These are phyloP conservation scores for Candida ulmi DNA, from an alignment of 805 yeast genomes.

Conservation along the genomic window DNA sequence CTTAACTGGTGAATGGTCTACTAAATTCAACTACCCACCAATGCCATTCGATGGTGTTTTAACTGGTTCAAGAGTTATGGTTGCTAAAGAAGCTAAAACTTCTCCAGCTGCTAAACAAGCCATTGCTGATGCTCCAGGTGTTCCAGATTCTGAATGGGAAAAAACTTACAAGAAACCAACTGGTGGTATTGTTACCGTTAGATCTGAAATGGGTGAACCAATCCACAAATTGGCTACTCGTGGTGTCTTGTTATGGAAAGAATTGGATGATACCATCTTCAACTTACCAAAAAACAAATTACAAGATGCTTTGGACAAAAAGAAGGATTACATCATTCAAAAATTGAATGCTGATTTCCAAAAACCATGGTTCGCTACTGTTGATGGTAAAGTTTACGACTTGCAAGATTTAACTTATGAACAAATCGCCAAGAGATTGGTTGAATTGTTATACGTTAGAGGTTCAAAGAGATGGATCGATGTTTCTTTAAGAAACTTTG, in stretches of 20 bases:
- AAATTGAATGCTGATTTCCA: constrained; percentile 92
- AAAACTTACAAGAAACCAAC: constrained; percentile 89
- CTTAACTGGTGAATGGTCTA: constrained; percentile 97
- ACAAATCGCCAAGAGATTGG: constrained; percentile 81
- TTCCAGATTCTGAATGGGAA: constrained; percentile 86
- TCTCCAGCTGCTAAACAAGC: constrained; percentile 91
- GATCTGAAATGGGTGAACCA: constrained; percentile 99
- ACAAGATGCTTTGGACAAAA: constrained; percentile 71
- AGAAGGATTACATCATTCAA: constrained; percentile 80
- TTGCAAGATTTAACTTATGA: constrained; percentile 92
- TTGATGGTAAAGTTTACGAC: constrained; percentile 73
- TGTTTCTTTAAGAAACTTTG: constrained; percentile 73
- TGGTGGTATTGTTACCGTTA: constrained; percentile 94
- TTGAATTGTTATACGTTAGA: constrained; percentile 82
- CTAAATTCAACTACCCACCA: constrained; percentile 80
- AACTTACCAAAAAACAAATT: constrained; percentile 84
- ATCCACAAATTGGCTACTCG: constrained; percentile 98
- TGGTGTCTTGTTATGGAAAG: constrained; percentile 96
- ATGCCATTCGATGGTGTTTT: constrained; percentile 99
- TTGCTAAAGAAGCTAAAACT: constrained; percentile 93
- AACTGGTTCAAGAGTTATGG: constrained; percentile 96
- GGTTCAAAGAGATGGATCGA: constrained; percentile 86
- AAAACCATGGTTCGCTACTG: constrained; percentile 94
- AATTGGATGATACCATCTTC: constrained; percentile 91
- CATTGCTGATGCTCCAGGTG: constrained; percentile 88